phyloP scores from a whole-genome alignment of 345 rosid species.

The Moringa oleifera region DNA sequence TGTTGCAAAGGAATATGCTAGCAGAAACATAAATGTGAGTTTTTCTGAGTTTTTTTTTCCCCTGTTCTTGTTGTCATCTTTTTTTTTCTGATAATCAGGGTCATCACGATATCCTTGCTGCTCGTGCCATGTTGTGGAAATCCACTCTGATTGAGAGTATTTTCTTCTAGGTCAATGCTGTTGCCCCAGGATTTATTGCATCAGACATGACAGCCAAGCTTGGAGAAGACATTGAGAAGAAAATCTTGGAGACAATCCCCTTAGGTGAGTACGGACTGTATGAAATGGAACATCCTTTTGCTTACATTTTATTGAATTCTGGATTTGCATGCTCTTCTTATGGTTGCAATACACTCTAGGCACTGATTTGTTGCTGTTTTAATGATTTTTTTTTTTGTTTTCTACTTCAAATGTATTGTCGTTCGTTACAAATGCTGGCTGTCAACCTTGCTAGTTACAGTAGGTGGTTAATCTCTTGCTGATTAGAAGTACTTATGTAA shows the following conservation, averaged over 20 bases:
- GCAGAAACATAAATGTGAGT: constrained; percentile 84
- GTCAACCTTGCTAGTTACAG: too few species aligned
- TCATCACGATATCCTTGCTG: background rate
- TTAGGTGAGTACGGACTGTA: constrained; percentile 36
- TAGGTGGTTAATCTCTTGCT: too few species aligned
- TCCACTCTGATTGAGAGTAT: constrained; percentile 9
- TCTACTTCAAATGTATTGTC: background rate
- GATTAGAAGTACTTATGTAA: too few species aligned
- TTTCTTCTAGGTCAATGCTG: constrained; percentile 66
- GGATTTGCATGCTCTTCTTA: background rate
- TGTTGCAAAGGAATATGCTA: constrained; percentile 82
- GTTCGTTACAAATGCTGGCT: background rate
- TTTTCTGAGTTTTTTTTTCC: constrained; percentile 9
- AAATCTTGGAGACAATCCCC: constrained; percentile 78
- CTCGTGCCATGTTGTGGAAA: constrained; percentile 1
- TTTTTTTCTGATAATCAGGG: background rate
- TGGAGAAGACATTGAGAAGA: constrained; percentile 88
- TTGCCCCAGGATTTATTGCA: constrained; percentile 95
- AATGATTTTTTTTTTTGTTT: background rate
- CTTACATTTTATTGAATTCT: background rate
- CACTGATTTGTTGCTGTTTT: background rate
- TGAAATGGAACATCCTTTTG: background rate
- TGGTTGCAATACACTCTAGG: background rate
- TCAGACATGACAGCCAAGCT: constrained; percentile 95
- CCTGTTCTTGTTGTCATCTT: background rate